Base-by-base conservation (phyloP, 164 flowering plant species). In the Echeveria elegans region DNA sequence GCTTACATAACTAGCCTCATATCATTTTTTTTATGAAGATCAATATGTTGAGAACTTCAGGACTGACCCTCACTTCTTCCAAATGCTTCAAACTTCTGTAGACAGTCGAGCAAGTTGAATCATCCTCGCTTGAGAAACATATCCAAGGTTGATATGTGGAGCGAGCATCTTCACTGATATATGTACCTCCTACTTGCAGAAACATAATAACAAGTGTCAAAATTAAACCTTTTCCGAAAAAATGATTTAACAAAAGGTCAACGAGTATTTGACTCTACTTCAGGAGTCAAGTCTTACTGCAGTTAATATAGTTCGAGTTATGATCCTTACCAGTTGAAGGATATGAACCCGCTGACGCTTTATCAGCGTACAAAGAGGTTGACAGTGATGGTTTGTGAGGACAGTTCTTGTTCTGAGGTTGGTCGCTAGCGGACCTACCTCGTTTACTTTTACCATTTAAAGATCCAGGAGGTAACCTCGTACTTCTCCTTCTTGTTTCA, bases 31-130 rank as follows among this genome's bases (percentile, higher is more conserved):
- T 8, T 26, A 23, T 64, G 30, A 23, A 64, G 45, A 11, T 32
- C 15, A 38, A 64, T 38, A 64, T 29, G 48, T 5, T 12, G 36
- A 36, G 21, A 52, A 41, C n/a, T 48, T 41, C 15, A 65, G 37
- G 50, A 72, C 85, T 78, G 73, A 83, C 89, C 69, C 83, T 79
- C 74, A 85, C 89, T 48, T 63, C 71, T 56, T 69, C 23, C 15
- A 88, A 79, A 29, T 30, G 68, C 29, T 77, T 77, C 63, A 77
- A 70, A 63, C 66, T 63, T 24, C 40, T 24, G 67, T 63, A 40
- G 58, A 69, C n/a, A 31, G 75, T 66, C 45, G 84, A 75, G 50
- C 58, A 38, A 38, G 43, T 53, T 56, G 79, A 69, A 41, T 72
- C 73, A 56, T 32, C 28, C 61, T 14, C 32, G 7, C 53, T 72